Evolutionary conservation across 1,284 basidiomycete species (phyloP), one percentile per base, ranked within the genome.

Genomic region (Lentinus polychrous): DNA sequence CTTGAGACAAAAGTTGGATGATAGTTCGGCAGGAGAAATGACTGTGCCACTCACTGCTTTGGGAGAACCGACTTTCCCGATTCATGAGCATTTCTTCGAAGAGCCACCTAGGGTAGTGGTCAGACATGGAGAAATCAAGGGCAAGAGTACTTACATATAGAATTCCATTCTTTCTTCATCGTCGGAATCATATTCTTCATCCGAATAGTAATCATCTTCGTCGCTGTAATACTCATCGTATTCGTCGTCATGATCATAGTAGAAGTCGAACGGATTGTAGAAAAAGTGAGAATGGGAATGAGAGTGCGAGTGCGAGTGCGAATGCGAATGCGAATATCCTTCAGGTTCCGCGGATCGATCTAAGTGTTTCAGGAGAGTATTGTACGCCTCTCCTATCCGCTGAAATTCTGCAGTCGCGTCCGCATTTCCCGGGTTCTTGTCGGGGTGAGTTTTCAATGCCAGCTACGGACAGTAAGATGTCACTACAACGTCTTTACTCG

Each of bases 391-490:
- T 52, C 80, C 75, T 38, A 88, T 61, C 46, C 70, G 66, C 61
- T 88, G 84, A 58, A 89, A 88, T 57, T 81, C 69, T 2, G 69
- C 69, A 33, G 84, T 87, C 46, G 85, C 84, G 55, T 75, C 70
- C 40, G 71, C 72, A 53, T 84, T 74, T 42, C 73, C 73, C 0
- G 73, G 77, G 56, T 86, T 86, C 64, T 86, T 86, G 66, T 88
- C 86, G 6, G 86, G 85, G 63, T 88, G 86, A 0, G 78, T 81
- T 31, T 71, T 72, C 23, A 87, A 68, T 8, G 83, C 83, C 48
- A 78, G 64, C 81, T 85, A 52, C n/a, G 49, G 43, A 46, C 14
- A 40, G 17, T 38, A 8, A 38, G 37, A 15, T 40, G 22, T 20
- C 22, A 18, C 14, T 18, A 18, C 12, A 8, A 40, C 17, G 39